These are phyloP conservation scores for Thymus mandschuricus DNA, from an alignment of 257 asterid genomes.

Conservation along the genomic window DNA sequence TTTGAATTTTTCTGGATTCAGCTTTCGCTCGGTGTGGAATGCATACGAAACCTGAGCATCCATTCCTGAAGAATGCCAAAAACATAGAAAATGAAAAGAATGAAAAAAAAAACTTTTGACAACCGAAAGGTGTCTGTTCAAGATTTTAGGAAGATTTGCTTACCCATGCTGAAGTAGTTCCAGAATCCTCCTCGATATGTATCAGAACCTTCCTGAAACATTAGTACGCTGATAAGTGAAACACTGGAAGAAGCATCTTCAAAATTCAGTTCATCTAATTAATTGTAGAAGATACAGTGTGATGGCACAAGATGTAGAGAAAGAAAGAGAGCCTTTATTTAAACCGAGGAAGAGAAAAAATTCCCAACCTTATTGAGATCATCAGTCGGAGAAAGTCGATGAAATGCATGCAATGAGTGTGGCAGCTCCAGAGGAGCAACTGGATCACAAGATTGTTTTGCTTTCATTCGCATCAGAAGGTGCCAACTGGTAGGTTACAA, in stretches of 20 bases:
- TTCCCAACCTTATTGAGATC: conserved; percentile 70
- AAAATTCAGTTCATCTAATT: background rate
- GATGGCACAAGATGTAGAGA: conserved; percentile 6
- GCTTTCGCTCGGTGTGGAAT: conserved; percentile 90
- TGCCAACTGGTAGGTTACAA: conserved; percentile 73
- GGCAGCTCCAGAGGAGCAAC: conserved; percentile 89
- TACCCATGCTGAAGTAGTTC: conserved; percentile 61
- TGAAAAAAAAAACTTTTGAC: background rate
- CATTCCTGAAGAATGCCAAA: conserved; percentile 67
- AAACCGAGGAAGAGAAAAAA: background rate
- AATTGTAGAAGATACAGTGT: too few species aligned
- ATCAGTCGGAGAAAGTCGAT: conserved; percentile 64
- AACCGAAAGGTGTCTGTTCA: background rate
- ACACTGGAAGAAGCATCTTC: conserved; percentile 9
- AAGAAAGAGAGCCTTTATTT: background rate
- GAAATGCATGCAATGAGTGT: conserved; percentile 85
- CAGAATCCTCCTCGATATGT: conserved; percentile 62
- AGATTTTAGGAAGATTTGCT: conserved; percentile 10
- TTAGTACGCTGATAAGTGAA: conserved; percentile 24
- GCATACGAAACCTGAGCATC: conserved; percentile 99
- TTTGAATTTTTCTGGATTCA: conserved; percentile 88
- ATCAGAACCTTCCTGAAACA: conserved; percentile 51
- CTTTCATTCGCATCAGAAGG: conserved; percentile 88
- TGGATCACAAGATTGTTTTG: conserved; percentile 71
- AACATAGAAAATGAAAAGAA: background rate